A percentile compares a stretch with the other conserved stretches of the same genome.
phyloP scores from a whole-genome alignment of 345 rosid species.

The Nephelium lappaceum region DNA sequence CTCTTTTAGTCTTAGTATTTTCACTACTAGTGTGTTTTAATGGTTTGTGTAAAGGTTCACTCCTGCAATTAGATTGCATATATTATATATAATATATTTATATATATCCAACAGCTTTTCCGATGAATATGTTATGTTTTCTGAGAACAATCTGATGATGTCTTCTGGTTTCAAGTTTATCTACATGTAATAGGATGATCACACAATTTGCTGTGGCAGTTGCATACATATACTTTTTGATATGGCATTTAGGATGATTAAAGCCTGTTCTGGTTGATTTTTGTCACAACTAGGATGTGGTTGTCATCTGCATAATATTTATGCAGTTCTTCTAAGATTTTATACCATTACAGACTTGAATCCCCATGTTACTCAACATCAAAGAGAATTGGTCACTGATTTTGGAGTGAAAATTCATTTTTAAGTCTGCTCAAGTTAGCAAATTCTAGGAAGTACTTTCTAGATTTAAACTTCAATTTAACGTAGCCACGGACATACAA shows the following conservation, averaged over 20 bases:
- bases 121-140: neutral
- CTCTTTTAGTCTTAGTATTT: neutral
- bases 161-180: neutral
- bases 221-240: neutral
- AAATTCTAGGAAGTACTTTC: no score
- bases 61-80: neutral
- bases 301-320: no score
- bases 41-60: slow-evolving; percentile 9
- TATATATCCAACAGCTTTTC: neutral
- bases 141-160: neutral
- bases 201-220: neutral
- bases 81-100: neutral
- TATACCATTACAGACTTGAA: no score
- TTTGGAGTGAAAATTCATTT: no score
- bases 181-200: neutral
- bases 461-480: neutral
- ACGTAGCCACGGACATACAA: neutral
- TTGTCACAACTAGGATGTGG: no score
- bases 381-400: no score
- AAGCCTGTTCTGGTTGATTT: neutral
- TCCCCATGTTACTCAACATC: no score
- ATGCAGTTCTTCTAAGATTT: no score
- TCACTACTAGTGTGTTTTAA: slow-evolving; percentile 10
- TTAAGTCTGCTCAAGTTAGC: no score
- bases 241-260: neutral